These are phyloP conservation scores for Aplosporella prunicola DNA, from an alignment of 2,329 filamentous ascomycete genomes.

Conservation along the genomic window DNA sequence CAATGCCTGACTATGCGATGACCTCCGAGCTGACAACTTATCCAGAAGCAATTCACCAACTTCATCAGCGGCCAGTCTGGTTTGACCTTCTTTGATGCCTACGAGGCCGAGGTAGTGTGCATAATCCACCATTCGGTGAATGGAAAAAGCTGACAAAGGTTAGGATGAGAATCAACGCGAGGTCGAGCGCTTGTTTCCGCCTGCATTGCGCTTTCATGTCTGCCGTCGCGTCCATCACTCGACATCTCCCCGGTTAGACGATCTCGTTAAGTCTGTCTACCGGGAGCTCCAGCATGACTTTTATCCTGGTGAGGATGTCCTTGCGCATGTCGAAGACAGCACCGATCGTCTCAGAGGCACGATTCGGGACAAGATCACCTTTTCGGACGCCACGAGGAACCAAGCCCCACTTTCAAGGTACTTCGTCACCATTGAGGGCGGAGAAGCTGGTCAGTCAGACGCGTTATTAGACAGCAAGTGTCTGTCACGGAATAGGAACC, in stretches of 20 bases:
- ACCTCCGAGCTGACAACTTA: slow-evolving; percentile 17
- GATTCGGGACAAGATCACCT: slow-evolving; percentile 34
- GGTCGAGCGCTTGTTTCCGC: slow-evolving; percentile 85
- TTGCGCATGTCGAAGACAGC: slow-evolving; percentile 42
- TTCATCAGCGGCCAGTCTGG: slow-evolving; percentile 91
- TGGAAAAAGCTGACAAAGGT: slow-evolving; percentile 13
- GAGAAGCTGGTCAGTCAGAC: slow-evolving; percentile 24
- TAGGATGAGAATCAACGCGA: slow-evolving; percentile 62
- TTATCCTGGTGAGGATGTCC: slow-evolving; percentile 79
- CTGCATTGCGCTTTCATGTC: slow-evolving; percentile 82
- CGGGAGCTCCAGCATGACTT: slow-evolving; percentile 76
- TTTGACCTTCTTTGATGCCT: slow-evolving; percentile 84
- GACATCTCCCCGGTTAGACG: slow-evolving; percentile 80
- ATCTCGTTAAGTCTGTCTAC: slow-evolving; percentile 46
- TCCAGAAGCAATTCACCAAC: slow-evolving; percentile 79
- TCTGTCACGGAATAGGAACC: slow-evolving; percentile 76
- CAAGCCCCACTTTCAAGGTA: slow-evolving; percentile 56
- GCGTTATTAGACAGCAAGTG: slow-evolving; percentile 44
- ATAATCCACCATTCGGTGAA: neutral
- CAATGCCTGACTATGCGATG: neutral
- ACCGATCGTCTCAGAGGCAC: slow-evolving; percentile 5
- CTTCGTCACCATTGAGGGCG: slow-evolving; percentile 6
- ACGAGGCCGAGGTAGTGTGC: slow-evolving; percentile 76
- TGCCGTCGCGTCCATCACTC: slow-evolving; percentile 87
- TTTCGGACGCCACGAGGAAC: slow-evolving; percentile 58